Conservation (phyloP, 1,284 basidiomycete genomes). For the Cryptococcus amylolentus region DNA sequence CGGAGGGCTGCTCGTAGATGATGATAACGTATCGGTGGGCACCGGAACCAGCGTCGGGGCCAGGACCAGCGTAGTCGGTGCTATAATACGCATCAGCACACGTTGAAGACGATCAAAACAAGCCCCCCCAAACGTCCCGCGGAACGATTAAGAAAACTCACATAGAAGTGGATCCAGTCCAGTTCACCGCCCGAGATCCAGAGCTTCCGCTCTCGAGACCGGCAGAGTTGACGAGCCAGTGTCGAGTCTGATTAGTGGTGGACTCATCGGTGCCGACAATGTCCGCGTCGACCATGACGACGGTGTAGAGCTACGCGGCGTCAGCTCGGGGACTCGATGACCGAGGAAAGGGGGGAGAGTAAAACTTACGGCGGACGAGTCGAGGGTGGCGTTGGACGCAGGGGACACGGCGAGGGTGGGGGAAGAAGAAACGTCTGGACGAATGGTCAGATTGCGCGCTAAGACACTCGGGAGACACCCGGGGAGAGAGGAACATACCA, state of each 20-base stretch:
- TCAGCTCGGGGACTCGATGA: neutral
- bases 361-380: slow-evolving; percentile 14
- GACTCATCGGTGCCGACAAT: slow-evolving; percentile 58
- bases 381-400: slow-evolving; percentile 21
- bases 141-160: slow-evolving; percentile 9
- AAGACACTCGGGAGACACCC: too few species aligned
- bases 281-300: slow-evolving; percentile 69
- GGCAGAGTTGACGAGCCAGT: slow-evolving; percentile 74
- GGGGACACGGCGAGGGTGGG: slow-evolving; percentile 27
- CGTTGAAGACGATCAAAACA: neutral
- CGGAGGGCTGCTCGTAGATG: slow-evolving; percentile 59
- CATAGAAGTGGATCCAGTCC: slow-evolving; percentile 56
- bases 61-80: slow-evolving; percentile 70
- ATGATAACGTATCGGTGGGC: slow-evolving; percentile 69
- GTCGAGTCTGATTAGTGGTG: slow-evolving; percentile 55
- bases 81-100: slow-evolving; percentile 19
- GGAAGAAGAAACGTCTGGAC: slow-evolving; percentile 22
- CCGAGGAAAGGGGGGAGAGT: neutral
- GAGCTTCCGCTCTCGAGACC: slow-evolving; percentile 52
- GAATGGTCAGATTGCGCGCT: neutral
- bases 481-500: slow-evolving; percentile 31
- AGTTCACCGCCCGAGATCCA: slow-evolving; percentile 51
- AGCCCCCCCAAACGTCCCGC: too few species aligned
- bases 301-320: slow-evolving; percentile 28
- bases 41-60: slow-evolving; percentile 63